These are phyloP conservation scores for Penicillium brevicompactum DNA, from an alignment of 2,329 filamentous ascomycete species.

Conservation along the genomic window DNA sequence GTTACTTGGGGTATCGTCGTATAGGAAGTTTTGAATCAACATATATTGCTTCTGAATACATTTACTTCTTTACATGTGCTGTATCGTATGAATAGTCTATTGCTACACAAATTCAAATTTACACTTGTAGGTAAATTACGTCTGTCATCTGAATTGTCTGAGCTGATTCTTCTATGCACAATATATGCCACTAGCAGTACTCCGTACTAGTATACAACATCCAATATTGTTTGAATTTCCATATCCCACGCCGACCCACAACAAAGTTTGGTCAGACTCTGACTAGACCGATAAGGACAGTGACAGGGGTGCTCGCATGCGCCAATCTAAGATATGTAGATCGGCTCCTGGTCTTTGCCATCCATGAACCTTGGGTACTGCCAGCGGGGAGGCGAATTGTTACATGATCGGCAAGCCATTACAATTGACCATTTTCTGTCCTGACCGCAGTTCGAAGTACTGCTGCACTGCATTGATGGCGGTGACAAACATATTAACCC, in stretches of 20 bases:
- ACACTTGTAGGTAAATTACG: too few species aligned
- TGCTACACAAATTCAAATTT: too few species aligned
- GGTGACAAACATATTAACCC: background rate
- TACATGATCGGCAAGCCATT: background rate
- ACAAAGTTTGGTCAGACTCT: background rate
- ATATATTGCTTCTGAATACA: too few species aligned
- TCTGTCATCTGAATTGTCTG: too few species aligned
- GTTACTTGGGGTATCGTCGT: too few species aligned
- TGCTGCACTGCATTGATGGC: background rate
- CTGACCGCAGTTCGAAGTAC: background rate
- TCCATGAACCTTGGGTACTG: constrained; percentile 1
- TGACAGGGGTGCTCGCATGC: background rate
- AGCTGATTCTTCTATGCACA: too few species aligned
- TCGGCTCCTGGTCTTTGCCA: constrained; percentile 1
- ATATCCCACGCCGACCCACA: background rate
- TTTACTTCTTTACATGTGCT: too few species aligned
- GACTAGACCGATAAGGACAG: background rate
- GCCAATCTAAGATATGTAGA: background rate
- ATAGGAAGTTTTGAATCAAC: too few species aligned
- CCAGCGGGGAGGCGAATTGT: background rate
- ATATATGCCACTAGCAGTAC: too few species aligned
- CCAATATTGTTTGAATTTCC: too few species aligned
- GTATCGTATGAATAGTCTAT: too few species aligned
- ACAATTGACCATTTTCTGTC: background rate
- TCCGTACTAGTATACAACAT: background rate